Evolutionary conservation across 164 flowering plant genomes (phyloP), one percentile per base, ranked within the genome.

Genomic region (Umbilicus rupestris): DNA sequence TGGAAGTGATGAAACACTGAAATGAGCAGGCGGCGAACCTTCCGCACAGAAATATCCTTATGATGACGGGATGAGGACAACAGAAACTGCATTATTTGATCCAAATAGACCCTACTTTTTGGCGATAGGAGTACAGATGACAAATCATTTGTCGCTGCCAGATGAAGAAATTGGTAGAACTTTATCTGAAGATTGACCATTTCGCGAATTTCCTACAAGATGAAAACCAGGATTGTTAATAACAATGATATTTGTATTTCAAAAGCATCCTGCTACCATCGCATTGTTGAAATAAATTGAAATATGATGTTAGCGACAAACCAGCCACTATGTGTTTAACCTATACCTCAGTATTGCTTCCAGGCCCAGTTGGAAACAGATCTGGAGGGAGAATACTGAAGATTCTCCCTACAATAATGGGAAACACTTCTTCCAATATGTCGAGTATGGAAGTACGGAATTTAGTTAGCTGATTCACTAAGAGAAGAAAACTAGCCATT

Each of bases 381-480:
- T 83, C 86, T 66, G 78, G 75, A 42, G 91, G 96, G 15, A 95
- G 88, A 65, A 90, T 73, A 72, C 72, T 79, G 66, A 95, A 85
- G 19, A 84, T 75, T 70, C 88, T 80, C 73, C 85, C 76, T 45
- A 89, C 91, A 79, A 95, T 85, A 55, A 77, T 74, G 64, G 99
- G 99, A 78, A 84, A 95, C 52, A 95, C 82, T 75, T 88, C 90
- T 64, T 84, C 96, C 81, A 95, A 39, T 71, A 95, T 88, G 68
- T 77, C 90, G 60, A 66, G 74, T 44, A 90, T 79, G 28, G 66
- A 72, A 39, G 86, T 69, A 67, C 63, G 80, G 84, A 95, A 95
- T 74, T 95, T 95, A 83, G 92, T 95, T 3, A 95, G 91, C 74
- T 95, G 99, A 81, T 92, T 92, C 62, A 92, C 84, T 65, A 95